Evolutionary conservation across 179 eudicot genomes (phyloP), one percentile per base, ranked within the genome.

Genomic region (Carnegiea gigantea): DNA sequence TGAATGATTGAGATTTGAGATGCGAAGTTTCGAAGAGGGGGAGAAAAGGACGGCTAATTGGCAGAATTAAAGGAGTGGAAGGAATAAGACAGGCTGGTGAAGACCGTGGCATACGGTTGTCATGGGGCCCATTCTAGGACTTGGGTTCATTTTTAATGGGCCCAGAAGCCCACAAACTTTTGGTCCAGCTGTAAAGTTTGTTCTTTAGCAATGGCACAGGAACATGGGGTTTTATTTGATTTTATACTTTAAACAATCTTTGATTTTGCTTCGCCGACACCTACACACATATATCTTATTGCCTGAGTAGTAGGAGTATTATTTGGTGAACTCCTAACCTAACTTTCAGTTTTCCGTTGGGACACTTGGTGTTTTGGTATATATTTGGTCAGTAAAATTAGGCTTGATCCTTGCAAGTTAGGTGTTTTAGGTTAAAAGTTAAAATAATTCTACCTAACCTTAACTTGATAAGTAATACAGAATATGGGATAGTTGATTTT

Each of bases 111-210:
- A 2, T 62, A 62, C 68, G 68, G 68, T 62, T 62, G 68, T 62
- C 30, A n/a, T 62, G 68, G 68, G 68, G 4, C 68, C 68, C 68
- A 57, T 57, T 2, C 23, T 24, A 24, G 7, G 68, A 62, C 68
- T 62, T 62, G 68, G 68, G 68, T 62, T 62, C 68, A 8, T n/a
- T 62, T 62, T 9, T n/a, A 62, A 24, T 62, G 68, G 68, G 68
- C 68, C 68, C 68, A 9, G 1, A 1, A 24, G 68, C 68, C 68
- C 68, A 1, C 23, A n/a, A 6, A 62, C 68, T 23, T 57, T 62
- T n/a, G 68, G 68, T 62, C 68, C 68, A 62, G 68, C 68, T 62
- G 68, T 57, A 57, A 57, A 15, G 62, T 18, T 62, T 62, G 68
- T 62, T 62, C 68, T 24, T 10, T 24, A 62, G 68, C 68, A 14